Conservation (phyloP, 108 stramenopile species). For the Fragilaria radians region DNA sequence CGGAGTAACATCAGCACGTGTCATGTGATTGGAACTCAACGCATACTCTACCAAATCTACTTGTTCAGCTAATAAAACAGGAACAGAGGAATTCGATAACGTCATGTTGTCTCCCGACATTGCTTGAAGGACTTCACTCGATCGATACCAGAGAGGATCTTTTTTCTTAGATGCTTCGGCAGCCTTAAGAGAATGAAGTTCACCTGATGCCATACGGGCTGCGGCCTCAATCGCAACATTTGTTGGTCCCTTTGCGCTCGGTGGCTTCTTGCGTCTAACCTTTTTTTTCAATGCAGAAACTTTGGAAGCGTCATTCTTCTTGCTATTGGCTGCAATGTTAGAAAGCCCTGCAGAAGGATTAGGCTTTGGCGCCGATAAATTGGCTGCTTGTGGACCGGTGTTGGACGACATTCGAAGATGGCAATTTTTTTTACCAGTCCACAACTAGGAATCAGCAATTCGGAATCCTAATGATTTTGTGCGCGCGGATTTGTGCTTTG, state of each 20-base stretch:
- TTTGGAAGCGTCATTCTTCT: background rate
- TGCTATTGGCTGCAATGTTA: no score
- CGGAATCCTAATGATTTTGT: no score
- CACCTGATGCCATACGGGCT: conserved; percentile 28
- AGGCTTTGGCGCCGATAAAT: no score
- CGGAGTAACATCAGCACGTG: conserved; percentile 56
- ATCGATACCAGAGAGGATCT: conserved; percentile 51
- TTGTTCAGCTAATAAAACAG: conserved; percentile 48
- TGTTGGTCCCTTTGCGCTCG: background rate
- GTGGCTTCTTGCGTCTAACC: background rate
- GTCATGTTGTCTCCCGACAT: background rate
- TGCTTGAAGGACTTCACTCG: conserved; percentile 30
- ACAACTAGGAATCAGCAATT: no score
- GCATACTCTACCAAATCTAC: conserved; percentile 53
- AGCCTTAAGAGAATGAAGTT: conserved; percentile 27
- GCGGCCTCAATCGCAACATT: conserved; percentile 6
- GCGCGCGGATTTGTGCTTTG: no score
- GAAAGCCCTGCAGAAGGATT: no score
- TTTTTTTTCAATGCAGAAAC: background rate
- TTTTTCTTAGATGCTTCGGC: conserved; percentile 23
- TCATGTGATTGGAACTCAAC: conserved; percentile 41
- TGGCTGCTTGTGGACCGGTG: no score
- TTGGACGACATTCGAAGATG: no score
- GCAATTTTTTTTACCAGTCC: no score
- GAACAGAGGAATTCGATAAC: background rate